Percentiles rank a stretch among this genome's conserved stretches.
Evolutionary conservation across 2,329 filamentous ascomycete genomes (phyloP).

Genomic region (Hypoxylon sp.): DNA sequence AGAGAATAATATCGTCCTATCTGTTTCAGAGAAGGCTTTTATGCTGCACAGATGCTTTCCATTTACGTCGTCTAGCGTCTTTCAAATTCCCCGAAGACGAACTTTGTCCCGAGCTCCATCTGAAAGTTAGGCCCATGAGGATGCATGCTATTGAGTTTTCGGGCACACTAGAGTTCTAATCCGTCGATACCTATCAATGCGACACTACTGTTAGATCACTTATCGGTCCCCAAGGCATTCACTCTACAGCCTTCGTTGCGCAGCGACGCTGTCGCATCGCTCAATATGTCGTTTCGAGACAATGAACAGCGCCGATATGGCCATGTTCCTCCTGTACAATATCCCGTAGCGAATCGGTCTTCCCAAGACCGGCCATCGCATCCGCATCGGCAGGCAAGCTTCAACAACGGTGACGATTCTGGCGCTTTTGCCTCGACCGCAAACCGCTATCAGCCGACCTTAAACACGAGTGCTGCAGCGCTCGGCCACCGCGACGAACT

Average conservation of each 20-base stretch:
- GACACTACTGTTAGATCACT: slow-evolving; percentile 32
- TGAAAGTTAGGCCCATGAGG: slow-evolving; percentile 32
- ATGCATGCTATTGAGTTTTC: slow-evolving; percentile 38
- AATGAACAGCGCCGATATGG: slow-evolving; percentile 75
- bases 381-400: slow-evolving; percentile 74
- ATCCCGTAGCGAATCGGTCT: slow-evolving; percentile 65
- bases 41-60: slow-evolving; percentile 26
- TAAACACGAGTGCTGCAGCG: slow-evolving; percentile 54
- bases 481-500: slow-evolving; percentile 69
- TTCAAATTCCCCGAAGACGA: slow-evolving; percentile 37
- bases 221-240: slow-evolving; percentile 32
- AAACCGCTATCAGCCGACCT: slow-evolving; percentile 53
- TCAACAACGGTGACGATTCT: slow-evolving; percentile 82
- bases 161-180: slow-evolving; percentile 36
- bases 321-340: slow-evolving; percentile 76
- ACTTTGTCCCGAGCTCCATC: slow-evolving; percentile 32
- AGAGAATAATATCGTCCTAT: slow-evolving; percentile 9
- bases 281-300: slow-evolving; percentile 73
- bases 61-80: slow-evolving; percentile 30
- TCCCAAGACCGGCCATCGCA: slow-evolving; percentile 58
- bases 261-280: slow-evolving; percentile 31
- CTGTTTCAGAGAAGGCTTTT: slow-evolving; percentile 1
- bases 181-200: slow-evolving; percentile 45
- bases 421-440: slow-evolving; percentile 62
- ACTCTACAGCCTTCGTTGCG: slow-evolving; percentile 28